These are phyloP conservation scores for Fusarium sororula DNA, from an alignment of 2,329 filamentous ascomycete genomes.

Conservation along the genomic window DNA sequence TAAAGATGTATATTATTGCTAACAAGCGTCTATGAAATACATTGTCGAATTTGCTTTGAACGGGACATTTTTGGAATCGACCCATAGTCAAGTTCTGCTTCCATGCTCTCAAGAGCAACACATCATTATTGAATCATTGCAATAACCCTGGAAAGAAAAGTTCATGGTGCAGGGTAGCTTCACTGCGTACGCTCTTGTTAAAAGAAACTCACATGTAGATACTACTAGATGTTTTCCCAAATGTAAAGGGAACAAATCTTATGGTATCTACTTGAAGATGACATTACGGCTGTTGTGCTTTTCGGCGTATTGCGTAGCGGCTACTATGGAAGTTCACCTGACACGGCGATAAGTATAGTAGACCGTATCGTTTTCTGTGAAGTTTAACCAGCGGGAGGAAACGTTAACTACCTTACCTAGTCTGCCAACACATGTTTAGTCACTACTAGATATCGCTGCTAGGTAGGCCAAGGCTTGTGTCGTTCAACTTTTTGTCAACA, in stretches of 20 bases:
- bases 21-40: neutral
- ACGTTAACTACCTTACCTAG: neutral
- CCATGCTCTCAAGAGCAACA: accelerated
- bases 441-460: neutral
- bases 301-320: too few species aligned
- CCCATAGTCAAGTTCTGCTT: neutral
- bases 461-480: neutral
- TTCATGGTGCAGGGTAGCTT: neutral
- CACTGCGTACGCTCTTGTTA: neutral
- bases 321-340: too few species aligned
- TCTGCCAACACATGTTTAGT: neutral
- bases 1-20: neutral
- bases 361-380: too few species aligned
- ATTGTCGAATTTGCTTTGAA: neutral
- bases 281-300: accelerated
- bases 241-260: neutral
- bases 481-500: neutral
- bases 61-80: neutral
- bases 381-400: neutral
- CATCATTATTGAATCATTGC: too few species aligned
- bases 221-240: neutral
- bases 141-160: neutral
- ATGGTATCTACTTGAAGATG: neutral
- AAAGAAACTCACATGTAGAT: neutral
- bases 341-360: accelerated